Evolutionary conservation across 306 rosid genomes (phyloP).

Genomic region (Mucuna pruriens): DNA sequence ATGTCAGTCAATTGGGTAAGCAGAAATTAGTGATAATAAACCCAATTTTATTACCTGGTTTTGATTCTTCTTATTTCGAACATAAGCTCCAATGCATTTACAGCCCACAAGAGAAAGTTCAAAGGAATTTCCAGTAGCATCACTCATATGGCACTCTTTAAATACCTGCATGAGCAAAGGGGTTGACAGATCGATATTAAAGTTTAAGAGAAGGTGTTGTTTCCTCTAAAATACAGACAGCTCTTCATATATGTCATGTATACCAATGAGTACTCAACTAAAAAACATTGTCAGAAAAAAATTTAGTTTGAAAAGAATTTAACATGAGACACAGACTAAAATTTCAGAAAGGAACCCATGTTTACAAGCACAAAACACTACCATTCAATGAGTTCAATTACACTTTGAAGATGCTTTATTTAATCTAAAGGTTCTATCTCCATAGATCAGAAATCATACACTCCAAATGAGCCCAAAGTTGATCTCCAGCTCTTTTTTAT

Average conservation of each 20-base stretch:
- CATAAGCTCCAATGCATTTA: conserved; percentile 98
- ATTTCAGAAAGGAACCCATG: conserved; percentile 9
- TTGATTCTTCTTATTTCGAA: conserved; percentile 87
- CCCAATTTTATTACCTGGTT: conserved; percentile 68
- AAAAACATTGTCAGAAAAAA: conserved; percentile 1
- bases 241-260: not conserved
- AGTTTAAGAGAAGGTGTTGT: not conserved
- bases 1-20: conserved; percentile 31
- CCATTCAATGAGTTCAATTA: conserved; percentile 1
- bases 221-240: not conserved
- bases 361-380: conserved; percentile 16
- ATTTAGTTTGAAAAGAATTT: not conserved
- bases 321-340: conserved; percentile 9
- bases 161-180: conserved; percentile 57
- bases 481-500: conserved; percentile 12
- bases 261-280: not conserved
- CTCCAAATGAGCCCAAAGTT: conserved; percentile 7
- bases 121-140: conserved; percentile 69
- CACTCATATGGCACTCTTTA: conserved; percentile 64
- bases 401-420: conserved; percentile 5
- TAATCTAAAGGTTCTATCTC: conserved; percentile 9
- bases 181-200: not conserved
- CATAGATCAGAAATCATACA: conserved; percentile 16
- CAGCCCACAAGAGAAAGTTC: conserved; percentile 90
- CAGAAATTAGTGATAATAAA: not conserved